Base-by-base conservation (phyloP, 352 stramenopile species). In the Pythium dissotocum region DNA sequence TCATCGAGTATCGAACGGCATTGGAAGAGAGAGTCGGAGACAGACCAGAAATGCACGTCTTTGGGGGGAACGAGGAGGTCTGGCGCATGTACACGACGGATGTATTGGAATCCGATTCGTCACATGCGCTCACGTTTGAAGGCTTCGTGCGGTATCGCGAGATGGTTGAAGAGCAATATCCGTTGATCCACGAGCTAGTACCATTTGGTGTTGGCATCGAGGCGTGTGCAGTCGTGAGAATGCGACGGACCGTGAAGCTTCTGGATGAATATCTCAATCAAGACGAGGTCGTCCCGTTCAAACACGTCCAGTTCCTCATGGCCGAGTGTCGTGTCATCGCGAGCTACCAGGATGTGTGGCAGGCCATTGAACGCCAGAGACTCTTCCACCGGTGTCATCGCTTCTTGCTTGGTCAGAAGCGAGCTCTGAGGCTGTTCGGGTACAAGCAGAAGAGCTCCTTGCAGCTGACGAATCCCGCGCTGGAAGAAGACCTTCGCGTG, bases 81-180 rank as follows among this genome's bases (percentile, higher is more conserved):
- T 93, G 82, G 85, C 71, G 70, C 4, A 91, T 91, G 82, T 86
- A 78, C 58, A 89, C 84, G 76, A 86, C 61, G 62, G 85, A 91
- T 44, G 55, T 76, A 6, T 86, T 76, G 26, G 77, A 83, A 44
- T 63, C 78, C 32, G 71, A 88, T 48, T 60, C 61, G 26, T 36
- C 76, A 24, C 57, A 74, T 1, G 63, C 69, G 16, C 76, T 93
- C 21, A 88, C 81, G 28, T 80, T 93, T 59, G 53, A 82, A 1
- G 85, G 85, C 1, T 93, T 91, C 63, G 42, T 86, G 14, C 68
- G 77, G 46, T 87, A 84, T 28, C 70, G 85, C 42, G 81, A 91
- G 46, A 57, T 65, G 2, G 72, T 86, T 38, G 79, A 93, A 48
- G 67, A 80, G 2, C 58, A 71, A 12, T 74, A 70, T 13, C 75